phyloP scores from a whole-genome alignment of 495 filamentous ascomycete genomes.

The Glonium stellatum region DNA sequence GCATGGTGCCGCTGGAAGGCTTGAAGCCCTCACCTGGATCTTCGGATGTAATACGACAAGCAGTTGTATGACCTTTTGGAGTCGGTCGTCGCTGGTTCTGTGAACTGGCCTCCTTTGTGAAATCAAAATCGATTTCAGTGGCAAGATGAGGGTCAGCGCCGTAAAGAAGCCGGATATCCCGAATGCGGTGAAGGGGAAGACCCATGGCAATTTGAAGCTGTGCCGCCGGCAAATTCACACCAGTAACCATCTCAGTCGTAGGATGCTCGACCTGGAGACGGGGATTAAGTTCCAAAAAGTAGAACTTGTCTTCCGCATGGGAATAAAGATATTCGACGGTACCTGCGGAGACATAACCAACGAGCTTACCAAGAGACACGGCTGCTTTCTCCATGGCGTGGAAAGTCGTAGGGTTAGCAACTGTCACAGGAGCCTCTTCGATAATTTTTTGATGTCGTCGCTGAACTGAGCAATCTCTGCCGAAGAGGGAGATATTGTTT shows the following conservation, averaged over 20 bases:
- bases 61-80: constrained; percentile 93
- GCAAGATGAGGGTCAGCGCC: constrained; percentile 83
- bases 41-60: constrained; percentile 98
- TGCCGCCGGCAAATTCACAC: constrained; percentile 93
- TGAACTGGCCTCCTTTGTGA: constrained; percentile 77
- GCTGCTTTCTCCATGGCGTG: constrained; percentile 94
- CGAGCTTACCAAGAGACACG: constrained; percentile 83
- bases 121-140: constrained; percentile 94
- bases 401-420: constrained; percentile 84
- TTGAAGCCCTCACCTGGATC: constrained; percentile 99
- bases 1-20: constrained; percentile 96
- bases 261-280: constrained; percentile 99
- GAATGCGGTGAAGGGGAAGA: constrained; percentile 88
- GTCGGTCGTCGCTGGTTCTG: constrained; percentile 80
- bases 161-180: constrained; percentile 92
- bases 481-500: constrained; percentile 98
- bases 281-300: constrained; percentile 97
- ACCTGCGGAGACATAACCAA: constrained; percentile 97
- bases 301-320: constrained; percentile 96
- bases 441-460: constrained; percentile 99
- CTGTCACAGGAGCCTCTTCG: constrained; percentile 95
- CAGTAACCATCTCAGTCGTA: constrained; percentile 98
- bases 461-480: constrained; percentile 98
- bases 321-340: constrained; percentile 99
- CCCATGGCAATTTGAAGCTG: constrained; percentile 99